Evolutionary conservation across 305 asterid genomes (phyloP).

Genomic region (Fraxinus angustifolia): DNA sequence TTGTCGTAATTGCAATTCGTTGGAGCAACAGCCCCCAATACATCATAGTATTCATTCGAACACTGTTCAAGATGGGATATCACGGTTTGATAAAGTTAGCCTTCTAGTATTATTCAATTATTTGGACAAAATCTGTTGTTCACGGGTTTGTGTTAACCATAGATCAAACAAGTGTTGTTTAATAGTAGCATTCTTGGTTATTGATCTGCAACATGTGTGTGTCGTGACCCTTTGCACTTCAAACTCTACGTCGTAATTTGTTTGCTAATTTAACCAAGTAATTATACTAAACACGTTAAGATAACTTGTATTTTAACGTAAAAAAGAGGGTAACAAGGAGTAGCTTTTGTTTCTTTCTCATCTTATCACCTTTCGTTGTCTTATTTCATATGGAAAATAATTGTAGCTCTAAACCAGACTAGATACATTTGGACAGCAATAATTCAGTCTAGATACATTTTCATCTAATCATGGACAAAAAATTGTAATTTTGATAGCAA

Average conservation of each 20-base stretch:
- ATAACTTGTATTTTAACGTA: not conserved
- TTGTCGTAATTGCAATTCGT: not conserved
- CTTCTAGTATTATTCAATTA: not conserved
- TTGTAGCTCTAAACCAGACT: slow-evolving; percentile 9
- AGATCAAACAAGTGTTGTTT: not conserved
- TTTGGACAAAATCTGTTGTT: not conserved
- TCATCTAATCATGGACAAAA: not conserved
- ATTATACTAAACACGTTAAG: not conserved
- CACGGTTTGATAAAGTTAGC: not conserved
- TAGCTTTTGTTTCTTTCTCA: not conserved
- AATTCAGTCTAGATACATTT: not conserved
- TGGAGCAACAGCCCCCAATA: not conserved
- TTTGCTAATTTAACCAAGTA: not conserved
- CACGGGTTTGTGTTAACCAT: not conserved
- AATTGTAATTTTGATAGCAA: not conserved
- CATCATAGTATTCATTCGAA: not conserved
- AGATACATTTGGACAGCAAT: slow-evolving; percentile 16
- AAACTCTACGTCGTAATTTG: not conserved
- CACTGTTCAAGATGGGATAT: not conserved
- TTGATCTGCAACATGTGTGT: not conserved
- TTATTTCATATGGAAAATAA: not conserved
- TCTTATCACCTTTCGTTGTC: not conserved
- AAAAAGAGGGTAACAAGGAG: not conserved
- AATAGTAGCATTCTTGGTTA: not conserved
- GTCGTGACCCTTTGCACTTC: not conserved